Evolutionary conservation across 2,329 filamentous ascomycete species (phyloP), one percentile per base, ranked within the genome.

Genomic region (Penicillium verrucosum): DNA sequence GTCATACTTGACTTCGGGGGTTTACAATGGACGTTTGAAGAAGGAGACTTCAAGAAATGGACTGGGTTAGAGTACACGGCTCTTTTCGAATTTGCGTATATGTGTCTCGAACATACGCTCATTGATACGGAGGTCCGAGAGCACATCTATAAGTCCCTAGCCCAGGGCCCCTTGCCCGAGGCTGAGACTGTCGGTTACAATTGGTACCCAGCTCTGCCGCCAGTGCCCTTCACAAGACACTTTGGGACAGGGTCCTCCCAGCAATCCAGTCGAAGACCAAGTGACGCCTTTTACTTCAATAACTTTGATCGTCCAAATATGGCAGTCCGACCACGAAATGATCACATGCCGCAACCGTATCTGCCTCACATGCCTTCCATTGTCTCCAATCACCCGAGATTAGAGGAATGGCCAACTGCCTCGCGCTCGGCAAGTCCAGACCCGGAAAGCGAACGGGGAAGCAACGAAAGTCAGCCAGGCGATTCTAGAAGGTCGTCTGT

Each of bases 191-290:
- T 7, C 10, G 25, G 30, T 30, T 1, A 38, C 25, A 25, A 9
- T 43, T 54, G 52, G 52, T 12, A 55, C 6, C 52, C 52, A n/a
- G 18, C 46, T 51, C 45, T 50, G 12, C 52, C 52, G 11, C 23
- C 38, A 14, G 6, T n/a, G 1, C 52, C 52, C 14, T n/a, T n/a
- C 12, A 51, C 52, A 16, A 51, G 14, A 2, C 8, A 43, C 12
- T 55, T 55, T 42, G 25, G 12, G 16, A 4, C 14, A n/a, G 30
- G 40, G 21, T 16, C 18, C 5, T 14, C 38, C 8, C n/a, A 43
- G 25, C 29, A 37, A 9, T 9, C 29, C 4, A 23, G 30, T 21
- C 21, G 27, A 21, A 36, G 29, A 5, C n/a, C 37, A 32, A 36
- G 23, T 14, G 9, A 43, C 9, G 3, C 40, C 21, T 52, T 41